Evolutionary conservation across 73 alveolate species (phyloP).

Genomic region (Blepharisma stoltei): DNA sequence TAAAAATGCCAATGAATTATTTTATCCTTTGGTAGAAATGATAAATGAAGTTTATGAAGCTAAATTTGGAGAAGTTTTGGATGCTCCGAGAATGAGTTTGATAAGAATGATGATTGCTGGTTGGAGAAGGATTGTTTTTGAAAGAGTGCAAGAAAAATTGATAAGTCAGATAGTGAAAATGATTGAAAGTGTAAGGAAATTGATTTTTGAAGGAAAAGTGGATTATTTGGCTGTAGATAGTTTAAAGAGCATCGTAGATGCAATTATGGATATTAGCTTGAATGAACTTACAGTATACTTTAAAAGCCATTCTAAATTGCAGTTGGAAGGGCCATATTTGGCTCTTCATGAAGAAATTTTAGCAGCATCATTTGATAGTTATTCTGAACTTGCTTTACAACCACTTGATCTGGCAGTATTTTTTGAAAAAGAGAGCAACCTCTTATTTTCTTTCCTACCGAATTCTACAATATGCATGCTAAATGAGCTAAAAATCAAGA

Average conservation of each 20-base stretch:
- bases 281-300: constrained; percentile 16
- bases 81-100: not conserved
- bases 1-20: not conserved
- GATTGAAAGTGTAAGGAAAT: too few relatives aligned
- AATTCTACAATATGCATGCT: too few relatives aligned
- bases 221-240: not conserved
- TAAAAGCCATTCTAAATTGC: not conserved
- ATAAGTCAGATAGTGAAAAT: too few relatives aligned
- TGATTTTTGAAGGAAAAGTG: too few relatives aligned
- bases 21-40: constrained; percentile 6
- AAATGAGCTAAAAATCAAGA: too few relatives aligned
- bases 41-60: constrained; percentile 5
- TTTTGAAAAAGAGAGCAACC: too few relatives aligned
- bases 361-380: too few relatives aligned
- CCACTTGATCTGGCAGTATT: too few relatives aligned
- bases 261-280: constrained; percentile 6
- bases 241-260: not conserved
- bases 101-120: not conserved
- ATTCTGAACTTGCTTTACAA: too few relatives aligned
- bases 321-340: constrained; percentile 8
- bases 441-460: too few relatives aligned
- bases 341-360: not conserved
- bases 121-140: constrained; percentile 13
- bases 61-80: not conserved
- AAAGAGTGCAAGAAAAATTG: not conserved